Evolutionary conservation across 1,139 yeast species (phyloP).

Genomic region (Saccharomyces hybrid): DNA sequence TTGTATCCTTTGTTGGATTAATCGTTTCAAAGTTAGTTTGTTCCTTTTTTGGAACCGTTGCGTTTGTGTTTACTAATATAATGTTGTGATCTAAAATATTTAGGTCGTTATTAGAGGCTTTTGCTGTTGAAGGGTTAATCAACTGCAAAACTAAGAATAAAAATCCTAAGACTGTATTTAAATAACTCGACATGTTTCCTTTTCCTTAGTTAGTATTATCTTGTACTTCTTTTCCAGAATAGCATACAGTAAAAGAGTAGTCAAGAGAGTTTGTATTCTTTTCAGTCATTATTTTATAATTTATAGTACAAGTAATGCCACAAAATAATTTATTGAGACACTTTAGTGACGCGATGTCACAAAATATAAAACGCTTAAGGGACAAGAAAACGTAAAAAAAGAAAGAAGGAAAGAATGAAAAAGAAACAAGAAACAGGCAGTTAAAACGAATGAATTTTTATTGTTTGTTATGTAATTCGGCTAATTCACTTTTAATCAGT

Average conservation of each 20-base stretch:
- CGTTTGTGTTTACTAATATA: background rate
- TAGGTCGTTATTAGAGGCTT: background rate
- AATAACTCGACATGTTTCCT: background rate
- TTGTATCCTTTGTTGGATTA: constrained; percentile 10
- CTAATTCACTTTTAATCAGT: background rate
- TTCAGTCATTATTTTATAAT: background rate
- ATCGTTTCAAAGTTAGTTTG: constrained; percentile 7
- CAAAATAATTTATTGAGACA: background rate
- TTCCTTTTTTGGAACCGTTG: background rate
- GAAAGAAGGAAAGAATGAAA: background rate
- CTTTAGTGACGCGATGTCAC: too few relatives aligned
- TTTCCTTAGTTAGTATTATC: background rate
- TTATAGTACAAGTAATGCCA: background rate
- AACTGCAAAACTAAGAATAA: background rate
- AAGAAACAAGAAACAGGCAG: background rate
- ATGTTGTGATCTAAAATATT: background rate
- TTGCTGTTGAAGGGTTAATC: background rate
- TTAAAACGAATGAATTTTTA: background rate
- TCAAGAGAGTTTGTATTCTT: background rate
- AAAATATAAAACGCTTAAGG: background rate
- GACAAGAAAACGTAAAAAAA: background rate
- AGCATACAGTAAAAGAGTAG: too few relatives aligned
- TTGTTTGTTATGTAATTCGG: background rate
- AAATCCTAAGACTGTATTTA: background rate
- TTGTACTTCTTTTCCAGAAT: too few relatives aligned